Percentiles rank a stretch among this genome's conserved stretches.
These are phyloP conservation scores for Cladophialophora psammophila DNA, from an alignment of 2,329 filamentous ascomycete genomes.

Conservation along the genomic window DNA sequence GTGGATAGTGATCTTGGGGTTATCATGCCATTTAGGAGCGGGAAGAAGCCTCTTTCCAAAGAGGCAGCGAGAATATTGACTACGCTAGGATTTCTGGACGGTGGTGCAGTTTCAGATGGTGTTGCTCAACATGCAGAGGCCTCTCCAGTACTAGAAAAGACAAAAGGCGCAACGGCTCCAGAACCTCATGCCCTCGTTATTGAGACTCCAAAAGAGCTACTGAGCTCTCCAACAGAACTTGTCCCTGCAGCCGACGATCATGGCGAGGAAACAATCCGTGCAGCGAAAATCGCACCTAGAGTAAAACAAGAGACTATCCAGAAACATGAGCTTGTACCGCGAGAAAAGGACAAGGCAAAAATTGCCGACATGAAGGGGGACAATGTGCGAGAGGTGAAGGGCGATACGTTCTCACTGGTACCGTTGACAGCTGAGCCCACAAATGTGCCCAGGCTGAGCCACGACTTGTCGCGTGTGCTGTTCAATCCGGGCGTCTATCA, in stretches of 20 bases:
- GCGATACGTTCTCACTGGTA: slow-evolving; percentile 55
- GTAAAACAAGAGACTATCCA: background rate
- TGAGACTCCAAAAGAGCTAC: background rate
- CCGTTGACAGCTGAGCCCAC: slow-evolving; percentile 50
- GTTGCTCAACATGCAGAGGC: background rate
- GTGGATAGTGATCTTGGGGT: slow-evolving; percentile 23
- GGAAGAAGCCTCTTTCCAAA: slow-evolving; percentile 8
- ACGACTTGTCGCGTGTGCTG: slow-evolving; percentile 81
- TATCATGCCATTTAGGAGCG: slow-evolving; percentile 12
- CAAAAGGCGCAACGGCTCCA: background rate
- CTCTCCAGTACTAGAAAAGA: background rate
- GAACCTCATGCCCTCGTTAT: slow-evolving; percentile 8
- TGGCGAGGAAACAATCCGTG: background rate
- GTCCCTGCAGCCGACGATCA: background rate
- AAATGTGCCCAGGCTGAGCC: slow-evolving; percentile 38
- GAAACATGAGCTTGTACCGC: background rate
- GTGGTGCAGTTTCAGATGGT: background rate
- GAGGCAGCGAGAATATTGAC: slow-evolving; percentile 8
- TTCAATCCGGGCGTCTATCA: slow-evolving; percentile 96
- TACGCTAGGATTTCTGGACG: slow-evolving; percentile 7
- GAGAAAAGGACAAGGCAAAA: slow-evolving; percentile 6
- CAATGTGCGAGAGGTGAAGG: slow-evolving; percentile 38
- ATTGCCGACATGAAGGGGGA: slow-evolving; percentile 21
- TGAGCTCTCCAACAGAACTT: background rate
- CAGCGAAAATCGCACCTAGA: background rate